These are phyloP conservation scores for Artemisia annua DNA, from an alignment of 129 eudicot species.

Conservation along the genomic window DNA sequence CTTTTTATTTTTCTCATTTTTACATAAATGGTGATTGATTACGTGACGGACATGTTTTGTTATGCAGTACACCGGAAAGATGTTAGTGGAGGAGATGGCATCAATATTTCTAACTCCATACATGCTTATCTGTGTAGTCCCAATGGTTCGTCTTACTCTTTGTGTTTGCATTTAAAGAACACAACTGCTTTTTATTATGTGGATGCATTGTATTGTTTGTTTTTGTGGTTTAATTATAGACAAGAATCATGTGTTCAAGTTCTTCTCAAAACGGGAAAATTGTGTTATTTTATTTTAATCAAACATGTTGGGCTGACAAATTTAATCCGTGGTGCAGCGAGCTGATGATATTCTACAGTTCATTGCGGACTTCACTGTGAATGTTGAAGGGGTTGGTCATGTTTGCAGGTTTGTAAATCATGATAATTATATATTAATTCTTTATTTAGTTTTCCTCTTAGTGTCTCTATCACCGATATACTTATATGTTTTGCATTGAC, in stretches of 20 bases:
- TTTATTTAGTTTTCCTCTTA: too few relatives aligned
- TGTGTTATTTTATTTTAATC: too few relatives aligned
- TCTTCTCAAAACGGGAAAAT: too few relatives aligned
- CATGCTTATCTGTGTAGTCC: conserved; percentile 73
- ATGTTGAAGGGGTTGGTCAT: conserved; percentile 84
- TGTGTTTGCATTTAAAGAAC: too few relatives aligned
- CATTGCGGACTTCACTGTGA: conserved; percentile 64
- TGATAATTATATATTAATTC: not conserved
- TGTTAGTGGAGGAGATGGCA: conserved; percentile 85
- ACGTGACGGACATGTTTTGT: not conserved
- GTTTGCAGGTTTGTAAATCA: conserved; percentile 68
- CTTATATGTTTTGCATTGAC: not conserved
- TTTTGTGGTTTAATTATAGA: too few relatives aligned
- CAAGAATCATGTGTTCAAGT: too few relatives aligned
- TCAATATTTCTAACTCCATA: conserved; percentile 85
- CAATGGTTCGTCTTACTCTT: conserved; percentile 45
- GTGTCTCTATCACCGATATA: not conserved
- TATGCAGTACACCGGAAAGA: conserved; percentile 43
- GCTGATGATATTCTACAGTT: conserved; percentile 75
- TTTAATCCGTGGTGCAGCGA: conserved; percentile 34
- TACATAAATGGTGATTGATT: not conserved
- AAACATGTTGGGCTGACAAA: too few relatives aligned
- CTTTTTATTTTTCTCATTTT: too few relatives aligned
- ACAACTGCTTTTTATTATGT: too few relatives aligned
- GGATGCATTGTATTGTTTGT: too few relatives aligned